Base-by-base conservation (phyloP, 148 eudicot species). In the Diospyros kaki region DNA sequence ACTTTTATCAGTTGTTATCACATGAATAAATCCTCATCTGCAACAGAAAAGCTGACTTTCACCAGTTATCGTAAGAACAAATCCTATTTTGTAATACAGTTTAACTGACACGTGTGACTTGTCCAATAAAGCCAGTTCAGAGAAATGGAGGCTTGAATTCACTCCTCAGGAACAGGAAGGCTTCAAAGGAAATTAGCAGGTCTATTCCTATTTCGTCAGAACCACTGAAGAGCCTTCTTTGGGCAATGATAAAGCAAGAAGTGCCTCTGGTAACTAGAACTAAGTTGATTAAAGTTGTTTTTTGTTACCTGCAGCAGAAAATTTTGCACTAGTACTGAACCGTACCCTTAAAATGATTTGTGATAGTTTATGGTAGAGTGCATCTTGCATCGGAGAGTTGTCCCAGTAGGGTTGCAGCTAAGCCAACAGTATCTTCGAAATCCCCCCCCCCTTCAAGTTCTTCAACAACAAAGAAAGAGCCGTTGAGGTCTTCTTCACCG, bases 151-250 rank as follows among this genome's bases (percentile, higher is more conserved):
- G 82, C 50, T 74, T 81, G 58, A 78, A 52, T 71, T 68, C 87
- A 75, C 43, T 77, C 54, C 28, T 28, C 28, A 28, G 28, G 28
- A 69, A 78, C 75, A 80, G 80, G 43, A 88, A 78, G 81, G 78
- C 80, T 75, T 84, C 85, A 58, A 85, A 83, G 58, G 76, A 79
- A 45, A 78, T 79, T 42, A 80, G 71, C 52, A 83, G 79, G 72
- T 66, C 83, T 51, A 80, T 75, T 48, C 67, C 81, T 41, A 69
- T 53, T 38, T 77, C 81, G 43, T 50, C 85, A 48, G 67, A 80
- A 68, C 66, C 87, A 77, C 72, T 53, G 64, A 89, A 87, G 83
- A 87, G 61, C 84, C 85, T 58, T 80, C 93, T 61, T 51, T 69
- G 39, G 96, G 87, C 73, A 65, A 52, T 69, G 73, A 75, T 69